Evolutionary conservation across 1,284 basidiomycete species (phyloP).

Genomic region (Bjerkandera adusta): DNA sequence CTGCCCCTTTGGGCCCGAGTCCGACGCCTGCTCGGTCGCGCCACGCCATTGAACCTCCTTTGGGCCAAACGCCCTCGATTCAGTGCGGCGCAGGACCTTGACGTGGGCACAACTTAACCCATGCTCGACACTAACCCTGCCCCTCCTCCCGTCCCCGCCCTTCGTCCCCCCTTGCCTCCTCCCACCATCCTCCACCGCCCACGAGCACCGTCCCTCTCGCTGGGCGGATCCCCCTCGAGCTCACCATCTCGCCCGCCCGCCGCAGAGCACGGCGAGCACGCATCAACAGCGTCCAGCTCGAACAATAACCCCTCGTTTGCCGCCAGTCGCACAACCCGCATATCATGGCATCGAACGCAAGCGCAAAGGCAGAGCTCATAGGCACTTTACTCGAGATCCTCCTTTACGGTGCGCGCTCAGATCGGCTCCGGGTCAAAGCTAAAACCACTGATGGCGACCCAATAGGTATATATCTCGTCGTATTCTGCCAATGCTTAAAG

Average conservation of each 20-base stretch:
- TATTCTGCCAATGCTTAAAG: slow-evolving; percentile 11
- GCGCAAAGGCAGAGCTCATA: slow-evolving; percentile 11
- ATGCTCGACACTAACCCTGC: not conserved
- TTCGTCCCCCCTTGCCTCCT: not conserved
- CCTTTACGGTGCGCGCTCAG: slow-evolving; percentile 11
- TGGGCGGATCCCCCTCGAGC: no score
- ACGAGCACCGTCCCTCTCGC: no score
- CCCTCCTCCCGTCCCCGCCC: not conserved
- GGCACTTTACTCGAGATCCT: slow-evolving; percentile 12
- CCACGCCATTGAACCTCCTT: no score
- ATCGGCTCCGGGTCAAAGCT: not conserved
- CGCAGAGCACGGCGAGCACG: no score
- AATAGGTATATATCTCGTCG: slow-evolving; percentile 10
- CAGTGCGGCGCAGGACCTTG: not conserved
- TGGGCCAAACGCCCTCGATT: no score
- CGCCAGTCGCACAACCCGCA: no score
- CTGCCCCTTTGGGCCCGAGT: no score
- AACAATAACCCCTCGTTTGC: no score
- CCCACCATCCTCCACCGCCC: slow-evolving; percentile 2
- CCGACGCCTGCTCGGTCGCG: no score
- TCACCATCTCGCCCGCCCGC: no score
- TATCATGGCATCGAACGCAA: slow-evolving; percentile 3
- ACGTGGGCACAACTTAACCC: not conserved
- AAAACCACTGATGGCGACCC: not conserved
- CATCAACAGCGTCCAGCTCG: no score